Base-by-base conservation (phyloP, 257 asterid genomes). In the Solanum appendiculatum region DNA sequence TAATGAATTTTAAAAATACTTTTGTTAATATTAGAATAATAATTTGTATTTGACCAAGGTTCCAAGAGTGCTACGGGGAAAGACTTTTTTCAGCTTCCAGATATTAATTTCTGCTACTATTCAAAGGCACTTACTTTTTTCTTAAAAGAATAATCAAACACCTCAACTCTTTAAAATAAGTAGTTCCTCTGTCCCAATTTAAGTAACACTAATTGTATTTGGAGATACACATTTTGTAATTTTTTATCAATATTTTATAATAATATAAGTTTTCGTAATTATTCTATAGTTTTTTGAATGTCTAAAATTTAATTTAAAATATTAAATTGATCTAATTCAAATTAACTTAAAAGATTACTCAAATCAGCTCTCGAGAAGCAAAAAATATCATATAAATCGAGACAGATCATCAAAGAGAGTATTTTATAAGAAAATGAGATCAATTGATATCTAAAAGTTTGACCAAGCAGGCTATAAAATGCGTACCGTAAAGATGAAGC, bases 401-500 rank as follows among this genome's bases (percentile, higher is more conserved):
- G 0, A 10, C 33, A 63, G 0, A 63, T 63, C 0, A 25, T 64
- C 1, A 27, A 5, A 15, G 0, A 27, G 5, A 13, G 33, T 15
- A 48, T 7, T 27, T 64, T 5, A 5, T 12, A 66, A 66, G 37
- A 66, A 66, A 66, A 66, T 13, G 5, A 66, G 10, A 3, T n/a
- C 33, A 10, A 1, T 66, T 27, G 14, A 1, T 9, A 4, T 66
- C 9, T 18, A 27, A 66, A 66, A 29, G 3, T 11, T 66, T 66
- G 37, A 14, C 0, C 21, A 27, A 27, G 13, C 1, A 6, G 0
- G 6, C 74, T 66, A 66, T 29, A 66, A 66, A 6, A 66, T 0
- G 1, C 11, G 21, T 66, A 92, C 96, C 88, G 93, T 91, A 90
- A 93, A 93, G 60, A 93, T 86, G 88, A 92, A 92, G 73, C 60